Evolutionary conservation across 2,329 filamentous ascomycete species (phyloP), one percentile per base, ranked within the genome.

Genomic region (Alternaria alternata): DNA sequence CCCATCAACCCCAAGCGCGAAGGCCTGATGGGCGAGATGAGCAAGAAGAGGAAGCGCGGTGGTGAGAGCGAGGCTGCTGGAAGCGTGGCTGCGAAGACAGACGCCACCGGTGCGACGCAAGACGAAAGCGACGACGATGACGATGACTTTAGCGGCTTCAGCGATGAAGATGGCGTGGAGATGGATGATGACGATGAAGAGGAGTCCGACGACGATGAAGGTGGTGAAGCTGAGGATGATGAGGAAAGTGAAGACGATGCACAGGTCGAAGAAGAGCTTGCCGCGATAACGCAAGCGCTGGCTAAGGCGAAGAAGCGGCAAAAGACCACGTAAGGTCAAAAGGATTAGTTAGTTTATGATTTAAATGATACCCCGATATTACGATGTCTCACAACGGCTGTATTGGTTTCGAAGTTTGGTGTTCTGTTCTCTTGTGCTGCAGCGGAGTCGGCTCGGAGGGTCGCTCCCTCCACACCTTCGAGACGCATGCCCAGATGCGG

Each of bases 21-120:
- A 62, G 93, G 93, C 12, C 86, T 88, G 67, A 82, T 96, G 0
- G 94, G 94, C 18, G 93, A 97, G 79, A 97, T 96, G 89, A 81
- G 82, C 60, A 88, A 87, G 42, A 90, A 88, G 80, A 92, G 96
- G 81, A 91, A 94, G 71, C 89, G 81, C 5, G 72, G 70, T 26
- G 77, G 76, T 16, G 79, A 78, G 42, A 76, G 67, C 14, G 69
- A 66, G n/a, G 66, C 67, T 22, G 65, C 69, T 7, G 69, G 57
- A 22, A 70, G 70, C 38, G 67, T 69, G 7, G 68, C 61, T 14
- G 67, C 65, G 3, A 63, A 63, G 4, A 57, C 52, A 12, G 68
- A 74, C 22, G 53, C 61, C 7, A 62, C 36, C 11, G 57, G 49
- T n/a, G 59, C 57, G 5, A 51, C 54, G 39, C 64, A 70, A 51